Base-by-base conservation (phyloP, 2,329 filamentous ascomycete species). In the Trichoderma sp. region DNA sequence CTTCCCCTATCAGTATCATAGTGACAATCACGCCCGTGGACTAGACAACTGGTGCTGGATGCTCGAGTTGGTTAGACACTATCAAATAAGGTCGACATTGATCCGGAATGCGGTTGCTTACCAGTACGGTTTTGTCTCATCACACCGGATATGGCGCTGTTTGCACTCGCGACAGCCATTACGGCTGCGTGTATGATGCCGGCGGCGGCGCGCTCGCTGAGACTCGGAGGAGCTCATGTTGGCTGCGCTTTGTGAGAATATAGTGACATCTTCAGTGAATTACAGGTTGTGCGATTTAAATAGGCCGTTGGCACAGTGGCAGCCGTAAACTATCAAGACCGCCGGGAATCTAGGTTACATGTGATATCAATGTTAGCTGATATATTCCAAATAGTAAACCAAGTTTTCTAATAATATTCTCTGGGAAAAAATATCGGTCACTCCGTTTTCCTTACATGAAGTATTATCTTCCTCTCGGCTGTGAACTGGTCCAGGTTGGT, bases 141-240 rank as follows among this genome's bases (percentile, higher is more conserved):
- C 56, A 27, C 56, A 59, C 22, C 56, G 56, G 56, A 59, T 59
- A 13, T 59, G 56, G 12, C 56, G 56, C 56, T 59, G 56, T 25
- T 59, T 59, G 25, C 56, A 59, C 4, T 59, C 56, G 25, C 35
- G 56, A n/a, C 56, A 59, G 6, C 56, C 56, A 45, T 59, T 59
- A 10, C 56, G 56, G 25, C 56, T 59, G n/a, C 56, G 56, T 17
- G 56, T 59, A 22, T 59, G 56, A 29, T 59, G 37, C 27, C 37
- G 39, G n/a, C 56, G 56, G 5, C 25, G 56, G 37, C 56, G 56
- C 35, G 35, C 35, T 19, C 37, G 56, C 35, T 58, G 56, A 13
- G 56, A 59, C 35, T 59, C 56, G 25, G 56, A 59, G 10, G 37
- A 59, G 19, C 37, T 59, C 56, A 48, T 48, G 6, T 5, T 19